Evolutionary conservation across 2,329 filamentous ascomycete species (phyloP).

Genomic region (Leptosphaerulina australis): DNA sequence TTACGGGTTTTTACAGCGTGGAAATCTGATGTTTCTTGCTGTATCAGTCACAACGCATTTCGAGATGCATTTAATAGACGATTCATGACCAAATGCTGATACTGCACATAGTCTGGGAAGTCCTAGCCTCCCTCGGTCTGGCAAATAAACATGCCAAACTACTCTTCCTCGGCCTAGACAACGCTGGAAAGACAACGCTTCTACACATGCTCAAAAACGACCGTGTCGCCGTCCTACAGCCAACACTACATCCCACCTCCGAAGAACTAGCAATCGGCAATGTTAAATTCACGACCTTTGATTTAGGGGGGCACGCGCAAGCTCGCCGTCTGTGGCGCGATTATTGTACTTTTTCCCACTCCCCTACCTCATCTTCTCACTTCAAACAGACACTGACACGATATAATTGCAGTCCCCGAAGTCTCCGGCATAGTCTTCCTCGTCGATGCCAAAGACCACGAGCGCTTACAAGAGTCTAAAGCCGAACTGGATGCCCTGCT

Average conservation of each 20-base stretch:
- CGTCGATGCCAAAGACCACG: constrained; percentile 95
- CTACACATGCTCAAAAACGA: constrained; percentile 93
- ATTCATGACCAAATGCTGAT: neutral
- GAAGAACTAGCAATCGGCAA: constrained; percentile 58
- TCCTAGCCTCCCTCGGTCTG: constrained; percentile 83
- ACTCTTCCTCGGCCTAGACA: constrained; percentile 84
- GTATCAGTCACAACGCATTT: too few relatives aligned
- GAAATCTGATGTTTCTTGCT: too few relatives aligned
- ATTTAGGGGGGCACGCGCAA: constrained; percentile 58
- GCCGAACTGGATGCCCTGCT: constrained; percentile 93
- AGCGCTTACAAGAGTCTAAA: constrained; percentile 92
- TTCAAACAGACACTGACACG: constrained; percentile 10
- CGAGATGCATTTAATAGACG: too few relatives aligned
- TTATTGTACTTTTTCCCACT: constrained; percentile 37
- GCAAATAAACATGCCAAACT: constrained; percentile 84
- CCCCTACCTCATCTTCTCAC: neutral
- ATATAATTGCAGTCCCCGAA: constrained; percentile 39
- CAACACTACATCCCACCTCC: constrained; percentile 65
- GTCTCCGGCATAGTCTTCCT: constrained; percentile 87
- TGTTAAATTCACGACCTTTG: constrained; percentile 90
- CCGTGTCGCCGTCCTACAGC: constrained; percentile 78
- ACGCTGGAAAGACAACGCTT: constrained; percentile 95
- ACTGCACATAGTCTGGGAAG: constrained; percentile 73
- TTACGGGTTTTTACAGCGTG: too few relatives aligned
- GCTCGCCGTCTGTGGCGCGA: constrained; percentile 50